Evolutionary conservation across 1,284 basidiomycete species (phyloP), one percentile per base, ranked within the genome.

Genomic region (Lignosus rhinocerotis): DNA sequence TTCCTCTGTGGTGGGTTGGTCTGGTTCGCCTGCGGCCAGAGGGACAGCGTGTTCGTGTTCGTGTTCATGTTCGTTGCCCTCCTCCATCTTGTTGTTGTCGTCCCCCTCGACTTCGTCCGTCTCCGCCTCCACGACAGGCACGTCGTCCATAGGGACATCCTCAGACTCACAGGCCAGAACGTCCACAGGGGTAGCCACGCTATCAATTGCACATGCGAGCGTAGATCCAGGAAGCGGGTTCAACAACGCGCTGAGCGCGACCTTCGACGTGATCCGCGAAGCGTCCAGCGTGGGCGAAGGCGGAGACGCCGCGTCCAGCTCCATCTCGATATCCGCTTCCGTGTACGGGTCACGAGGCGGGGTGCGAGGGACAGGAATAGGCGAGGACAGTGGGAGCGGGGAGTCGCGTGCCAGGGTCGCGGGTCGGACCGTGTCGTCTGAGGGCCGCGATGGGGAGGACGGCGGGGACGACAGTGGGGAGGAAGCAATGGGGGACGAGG

Each of bases 221-320:
- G 14, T n/a, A 6, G 53, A 50, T 14, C 53, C 50, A 5, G 55
- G 54, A 14, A 36, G 30, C 8, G 59, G 62, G 43, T 64, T 62
- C 25, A 62, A 44, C 55, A 64, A 17, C 19, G 60, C 60, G 6
- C 58, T 30, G 33, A 64, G 41, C 6, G 63, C 16, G 17, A 60
- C 55, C 12, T 57, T 33, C 33, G 62, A 64, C 47, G 60, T 61
- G 49, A 64, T 62, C 12, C 63, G 57, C 12, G 60, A 49, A 46
- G 58, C 60, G 34, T 59, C 57, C 21, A 64, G 46, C 2, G 63
- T 64, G 6, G 63, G 63, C 17, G 63, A 64, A 4, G 63, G 63
- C 5, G 63, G 63, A 3, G 60, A 62, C 5, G 62, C 59, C 5
- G 62, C 59, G 42, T 46, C 43, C 21, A 59, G 14, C 9, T 59